Conservation (phyloP, 2,329 filamentous ascomycete genomes). For the Magnaporthales sp. region DNA sequence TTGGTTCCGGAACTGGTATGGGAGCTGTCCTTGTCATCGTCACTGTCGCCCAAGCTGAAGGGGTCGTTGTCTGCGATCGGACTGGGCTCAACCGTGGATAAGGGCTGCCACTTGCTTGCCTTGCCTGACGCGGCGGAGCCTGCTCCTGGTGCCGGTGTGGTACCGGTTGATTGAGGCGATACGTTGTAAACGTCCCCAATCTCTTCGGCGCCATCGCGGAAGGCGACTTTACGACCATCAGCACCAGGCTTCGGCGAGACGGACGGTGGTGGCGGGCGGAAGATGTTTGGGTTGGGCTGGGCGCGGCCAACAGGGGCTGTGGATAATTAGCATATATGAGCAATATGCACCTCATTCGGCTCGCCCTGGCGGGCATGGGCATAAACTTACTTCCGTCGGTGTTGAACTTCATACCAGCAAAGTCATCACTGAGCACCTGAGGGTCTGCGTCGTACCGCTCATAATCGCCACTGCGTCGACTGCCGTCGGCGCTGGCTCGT, state of each 20-base stretch:
- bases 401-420: conserved; percentile 60
- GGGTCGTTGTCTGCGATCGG: conserved; percentile 89
- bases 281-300: conserved; percentile 68
- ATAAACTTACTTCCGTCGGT: conserved; percentile 49
- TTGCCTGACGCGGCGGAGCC: conserved; percentile 38
- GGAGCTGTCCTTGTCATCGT: conserved; percentile 68
- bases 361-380: not conserved
- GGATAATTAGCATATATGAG: not conserved
- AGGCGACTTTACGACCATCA: conserved; percentile 42
- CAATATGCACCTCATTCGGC: not conserved
- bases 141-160: conserved; percentile 40
- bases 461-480: conserved; percentile 74
- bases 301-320: conserved; percentile 52
- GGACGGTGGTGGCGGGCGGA: conserved; percentile 56
- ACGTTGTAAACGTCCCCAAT: conserved; percentile 67
- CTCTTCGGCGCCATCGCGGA: conserved; percentile 62
- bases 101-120: conserved; percentile 92
- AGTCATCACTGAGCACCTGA: conserved; percentile 82
- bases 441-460: conserved; percentile 93
- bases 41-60: conserved; percentile 91
- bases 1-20: conserved; percentile 31
- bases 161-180: conserved; percentile 37
- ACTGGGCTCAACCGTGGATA: conserved; percentile 75
- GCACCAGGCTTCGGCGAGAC: conserved; percentile 40
- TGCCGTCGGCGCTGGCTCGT: conserved; percentile 46